phyloP scores from a whole-genome alignment of 2,329 filamentous ascomycete species.

The Pseudogymnoascus sp. region DNA sequence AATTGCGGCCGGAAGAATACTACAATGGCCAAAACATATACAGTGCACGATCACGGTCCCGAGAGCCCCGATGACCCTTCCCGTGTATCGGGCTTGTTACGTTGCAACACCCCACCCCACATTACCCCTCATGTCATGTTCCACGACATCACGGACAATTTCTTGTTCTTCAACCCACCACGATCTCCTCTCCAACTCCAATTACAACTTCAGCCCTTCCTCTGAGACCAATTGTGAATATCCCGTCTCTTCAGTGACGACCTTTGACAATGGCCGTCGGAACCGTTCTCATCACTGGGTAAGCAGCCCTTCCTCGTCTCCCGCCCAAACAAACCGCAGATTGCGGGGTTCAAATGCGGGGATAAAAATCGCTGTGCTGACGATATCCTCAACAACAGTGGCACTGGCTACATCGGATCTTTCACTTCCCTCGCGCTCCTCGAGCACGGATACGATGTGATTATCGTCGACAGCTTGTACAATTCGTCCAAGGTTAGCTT shows the following conservation, averaged over 20 bases:
- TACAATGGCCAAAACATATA: not conserved
- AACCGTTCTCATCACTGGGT: slow-evolving; percentile 91
- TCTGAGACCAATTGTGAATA: slow-evolving; percentile 16
- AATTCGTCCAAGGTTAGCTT: slow-evolving; percentile 89
- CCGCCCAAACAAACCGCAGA: slow-evolving; percentile 14
- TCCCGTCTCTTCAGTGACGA: slow-evolving; percentile 12
- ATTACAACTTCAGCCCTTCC: not conserved
- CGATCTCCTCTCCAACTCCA: not conserved
- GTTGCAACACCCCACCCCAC: not conserved
- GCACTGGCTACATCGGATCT: slow-evolving; percentile 97
- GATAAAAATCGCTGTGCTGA: slow-evolving; percentile 18
- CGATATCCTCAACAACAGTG: slow-evolving; percentile 47
- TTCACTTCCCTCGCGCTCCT: slow-evolving; percentile 91
- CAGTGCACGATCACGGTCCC: not conserved
- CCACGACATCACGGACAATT: not conserved
- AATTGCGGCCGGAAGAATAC: not conserved
- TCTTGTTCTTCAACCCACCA: not conserved
- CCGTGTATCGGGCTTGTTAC: slow-evolving; percentile 8
- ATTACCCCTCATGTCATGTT: slow-evolving; percentile 3
- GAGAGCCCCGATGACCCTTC: not conserved
- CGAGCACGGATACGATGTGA: slow-evolving; percentile 89
- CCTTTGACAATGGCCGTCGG: slow-evolving; percentile 62
- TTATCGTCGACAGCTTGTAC: slow-evolving; percentile 94
- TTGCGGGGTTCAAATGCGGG: slow-evolving; percentile 9
- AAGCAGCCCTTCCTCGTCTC: slow-evolving; percentile 24